Conservation (phyloP, 345 rosid genomes). For the Citrus reticulata region DNA sequence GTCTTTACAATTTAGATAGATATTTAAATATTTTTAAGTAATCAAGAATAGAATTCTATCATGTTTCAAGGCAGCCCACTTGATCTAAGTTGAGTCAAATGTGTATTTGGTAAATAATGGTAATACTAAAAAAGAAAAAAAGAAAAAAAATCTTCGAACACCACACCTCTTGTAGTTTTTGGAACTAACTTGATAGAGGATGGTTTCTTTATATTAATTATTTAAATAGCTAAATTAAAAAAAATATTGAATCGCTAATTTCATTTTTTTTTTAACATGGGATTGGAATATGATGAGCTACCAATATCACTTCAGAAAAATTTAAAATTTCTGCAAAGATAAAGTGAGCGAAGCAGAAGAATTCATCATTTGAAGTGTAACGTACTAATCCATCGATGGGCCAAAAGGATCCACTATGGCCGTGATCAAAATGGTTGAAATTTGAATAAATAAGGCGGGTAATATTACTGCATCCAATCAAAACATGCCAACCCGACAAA, state of each 20-base stretch:
- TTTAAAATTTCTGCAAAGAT: background rate
- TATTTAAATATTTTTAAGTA: no score
- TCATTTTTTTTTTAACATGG: no score
- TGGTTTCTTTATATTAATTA: background rate
- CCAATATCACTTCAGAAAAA: background rate
- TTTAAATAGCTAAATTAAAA: no score
- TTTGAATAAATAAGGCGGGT: slow-evolving; percentile 1
- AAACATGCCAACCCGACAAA: background rate
- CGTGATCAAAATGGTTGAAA: background rate
- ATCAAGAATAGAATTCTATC: no score
- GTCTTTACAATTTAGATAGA: no score
- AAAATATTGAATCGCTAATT: no score
- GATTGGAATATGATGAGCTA: no score
- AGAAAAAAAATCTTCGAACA: no score
- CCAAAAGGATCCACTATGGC: background rate
- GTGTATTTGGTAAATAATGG: no score
- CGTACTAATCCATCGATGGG: background rate
- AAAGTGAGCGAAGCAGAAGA: background rate
- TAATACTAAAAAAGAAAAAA: no score
- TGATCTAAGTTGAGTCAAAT: no score
- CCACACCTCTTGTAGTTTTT: no score
- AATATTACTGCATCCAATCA: background rate
- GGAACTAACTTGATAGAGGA: background rate
- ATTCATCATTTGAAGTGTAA: background rate
- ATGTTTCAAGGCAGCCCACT: background rate